Evolutionary conservation across 2,329 filamentous ascomycete genomes (phyloP), one percentile per base, ranked within the genome.

Genomic region (Calycina herbarum): DNA sequence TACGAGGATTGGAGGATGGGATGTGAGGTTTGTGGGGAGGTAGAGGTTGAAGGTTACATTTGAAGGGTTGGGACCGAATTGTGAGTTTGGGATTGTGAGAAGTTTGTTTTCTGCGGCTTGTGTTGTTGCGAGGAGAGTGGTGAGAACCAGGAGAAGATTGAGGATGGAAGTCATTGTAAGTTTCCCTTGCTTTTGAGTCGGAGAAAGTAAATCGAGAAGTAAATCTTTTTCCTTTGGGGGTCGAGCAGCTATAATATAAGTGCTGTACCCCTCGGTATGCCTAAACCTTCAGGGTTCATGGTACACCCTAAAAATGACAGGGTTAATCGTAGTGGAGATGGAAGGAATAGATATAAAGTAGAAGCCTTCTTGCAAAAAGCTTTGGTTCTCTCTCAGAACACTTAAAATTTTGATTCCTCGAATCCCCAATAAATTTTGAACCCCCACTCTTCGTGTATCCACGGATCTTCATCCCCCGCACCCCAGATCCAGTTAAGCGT

Each of bases 51-150:
- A 71, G 2, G 62, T 61, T 2, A 79, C 78, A 15, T 78, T 77
- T 2, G 76, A 79, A 0, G 82, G 80, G 27, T 79, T 81, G 10
- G 72, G 69, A 13, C 81, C 81, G 60, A 80, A 83, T 68, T 75
- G 71, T 5, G 74, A 48, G 3, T 54, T 75, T 63, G 60, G 45
- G 35, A 83, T 78, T 57, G 78, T 74, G 11, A 67, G 54, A 40
- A 71, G 67, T 5, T 63, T 33, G 24, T 69, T 68, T 13, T 61
- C 59, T 15, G 70, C 68, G 15, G 62, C 65, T 29, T 61, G 51
- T n/a, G 58, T 29, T 11, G 38, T 13, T 24, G 63, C 35, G 6
- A 68, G 45, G 8, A 54, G 20, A 0, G 48, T 27, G n/a, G 48
- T 27, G 48, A 54, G 10, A 1, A 54, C 20, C 3, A 13, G 10